A percentile compares a stretch with the other conserved stretches of the same genome.
Conservation (phyloP, 140 eudicot species). For the Stevia rebaudiana region DNA sequence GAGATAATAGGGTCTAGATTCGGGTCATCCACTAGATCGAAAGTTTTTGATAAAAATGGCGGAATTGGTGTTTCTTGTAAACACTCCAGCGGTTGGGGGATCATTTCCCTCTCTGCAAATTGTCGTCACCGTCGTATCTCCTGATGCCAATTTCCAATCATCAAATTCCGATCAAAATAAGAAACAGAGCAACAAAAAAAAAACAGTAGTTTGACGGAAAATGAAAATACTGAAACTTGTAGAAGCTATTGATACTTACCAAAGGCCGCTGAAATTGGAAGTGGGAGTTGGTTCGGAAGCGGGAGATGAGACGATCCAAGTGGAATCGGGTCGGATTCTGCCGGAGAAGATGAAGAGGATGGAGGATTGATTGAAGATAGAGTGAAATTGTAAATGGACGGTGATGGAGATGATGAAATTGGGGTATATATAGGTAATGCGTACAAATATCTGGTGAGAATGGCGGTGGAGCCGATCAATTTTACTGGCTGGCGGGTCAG, state of each 20-base stretch:
- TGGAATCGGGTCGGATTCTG: conserved; percentile 18
- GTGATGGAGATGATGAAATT: background rate
- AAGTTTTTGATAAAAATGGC: conserved; percentile 73
- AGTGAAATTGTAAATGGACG: conserved; percentile 13
- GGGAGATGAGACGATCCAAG: background rate
- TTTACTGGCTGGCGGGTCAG: background rate
- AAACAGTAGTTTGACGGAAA: background rate
- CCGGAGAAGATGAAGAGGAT: conserved; percentile 17
- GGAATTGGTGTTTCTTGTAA: conserved; percentile 54
- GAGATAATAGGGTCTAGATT: conserved; percentile 57
- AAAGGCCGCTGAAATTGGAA: background rate
- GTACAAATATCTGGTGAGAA: conserved; percentile 19
- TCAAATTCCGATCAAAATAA: background rate
- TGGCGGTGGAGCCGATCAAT: conserved; percentile 24
- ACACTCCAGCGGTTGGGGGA: conserved; percentile 58
- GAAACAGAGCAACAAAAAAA: no score
- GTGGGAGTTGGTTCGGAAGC: background rate
- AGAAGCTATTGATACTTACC: background rate
- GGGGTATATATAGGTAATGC: conserved; percentile 31
- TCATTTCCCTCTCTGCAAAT: conserved; percentile 14
- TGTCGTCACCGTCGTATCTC: background rate
- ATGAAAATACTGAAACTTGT: background rate
- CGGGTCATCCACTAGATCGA: conserved; percentile 74
- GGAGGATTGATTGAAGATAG: conserved; percentile 19
- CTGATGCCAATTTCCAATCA: background rate